Conservation (phyloP, 352 stramenopile genomes). For the Detonula confervacea region DNA sequence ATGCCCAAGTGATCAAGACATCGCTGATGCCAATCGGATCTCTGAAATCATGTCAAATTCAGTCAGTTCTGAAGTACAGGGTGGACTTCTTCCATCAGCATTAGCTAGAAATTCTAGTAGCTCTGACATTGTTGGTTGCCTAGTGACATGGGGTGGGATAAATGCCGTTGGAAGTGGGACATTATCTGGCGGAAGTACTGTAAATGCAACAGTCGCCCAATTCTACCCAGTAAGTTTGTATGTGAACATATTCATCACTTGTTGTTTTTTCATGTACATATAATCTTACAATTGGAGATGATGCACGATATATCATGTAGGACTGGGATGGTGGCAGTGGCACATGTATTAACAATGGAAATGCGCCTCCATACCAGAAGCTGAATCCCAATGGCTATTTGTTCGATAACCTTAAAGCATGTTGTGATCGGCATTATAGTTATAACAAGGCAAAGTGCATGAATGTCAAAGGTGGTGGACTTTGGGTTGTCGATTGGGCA, state of each 20-base stretch:
- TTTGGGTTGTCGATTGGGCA: background rate
- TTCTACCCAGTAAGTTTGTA: background rate
- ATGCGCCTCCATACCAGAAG: background rate
- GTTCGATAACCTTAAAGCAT: background rate
- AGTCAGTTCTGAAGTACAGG: background rate
- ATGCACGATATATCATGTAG: background rate
- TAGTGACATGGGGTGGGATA: background rate
- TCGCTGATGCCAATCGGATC: background rate
- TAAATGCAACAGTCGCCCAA: background rate
- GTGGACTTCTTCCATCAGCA: background rate
- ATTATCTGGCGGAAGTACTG: background rate
- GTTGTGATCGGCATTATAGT: slow-evolving; percentile 17
- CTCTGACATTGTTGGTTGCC: background rate
- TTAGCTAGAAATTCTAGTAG: background rate
- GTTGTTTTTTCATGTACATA: background rate
- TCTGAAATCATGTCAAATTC: background rate
- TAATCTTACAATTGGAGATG: background rate
- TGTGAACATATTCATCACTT: background rate
- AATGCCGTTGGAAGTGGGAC: background rate
- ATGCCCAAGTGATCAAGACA: background rate
- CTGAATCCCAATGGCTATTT: background rate
- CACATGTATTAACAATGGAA: slow-evolving; percentile 5
- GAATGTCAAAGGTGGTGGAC: background rate
- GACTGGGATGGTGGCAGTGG: slow-evolving; percentile 16
- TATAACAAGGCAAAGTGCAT: slow-evolving; percentile 13